Percentiles rank a stretch among this genome's conserved stretches.
These are phyloP conservation scores for Blastocystis hominis DNA, from an alignment of 352 stramenopile genomes.

Conservation along the genomic window DNA sequence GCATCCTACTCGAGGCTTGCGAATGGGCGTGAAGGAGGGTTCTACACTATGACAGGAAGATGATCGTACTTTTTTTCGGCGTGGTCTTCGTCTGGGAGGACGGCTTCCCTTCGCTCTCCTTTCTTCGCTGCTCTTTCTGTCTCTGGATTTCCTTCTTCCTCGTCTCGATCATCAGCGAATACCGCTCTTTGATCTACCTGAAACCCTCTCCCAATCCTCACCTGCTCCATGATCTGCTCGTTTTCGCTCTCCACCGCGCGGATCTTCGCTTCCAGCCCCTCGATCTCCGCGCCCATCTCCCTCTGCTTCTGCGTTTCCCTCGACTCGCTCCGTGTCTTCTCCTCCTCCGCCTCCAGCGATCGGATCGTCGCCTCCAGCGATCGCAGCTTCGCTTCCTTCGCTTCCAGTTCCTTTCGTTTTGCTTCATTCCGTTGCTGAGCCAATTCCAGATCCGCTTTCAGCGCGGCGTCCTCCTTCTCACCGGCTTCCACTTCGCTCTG, in stretches of 20 bases:
- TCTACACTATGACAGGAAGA: not conserved
- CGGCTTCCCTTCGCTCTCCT: not conserved
- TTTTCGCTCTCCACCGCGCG: not conserved
- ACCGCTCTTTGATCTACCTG: not conserved
- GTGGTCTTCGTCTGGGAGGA: not conserved
- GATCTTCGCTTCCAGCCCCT: not conserved
- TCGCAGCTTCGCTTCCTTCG: not conserved
- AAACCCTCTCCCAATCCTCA: not conserved
- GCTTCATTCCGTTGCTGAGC: not conserved
- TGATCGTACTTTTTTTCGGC: constrained; percentile 33
- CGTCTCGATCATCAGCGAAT: not conserved
- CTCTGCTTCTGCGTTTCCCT: not conserved
- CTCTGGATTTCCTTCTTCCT: not conserved
- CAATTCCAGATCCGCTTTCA: not conserved
- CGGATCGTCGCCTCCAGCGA: not conserved
- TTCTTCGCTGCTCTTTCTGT: not conserved
- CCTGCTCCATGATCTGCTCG: not conserved
- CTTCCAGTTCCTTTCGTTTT: not conserved
- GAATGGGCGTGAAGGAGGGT: constrained; percentile 30
- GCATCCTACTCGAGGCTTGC: not conserved
- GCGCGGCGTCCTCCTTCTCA: not conserved
- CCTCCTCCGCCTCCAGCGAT: not conserved
- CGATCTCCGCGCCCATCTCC: not conserved
- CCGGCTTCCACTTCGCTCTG: not conserved
- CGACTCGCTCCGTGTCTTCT: not conserved